Evolutionary conservation across 164 flowering plant genomes (phyloP).

Genomic region (Nymphaea colorata): DNA sequence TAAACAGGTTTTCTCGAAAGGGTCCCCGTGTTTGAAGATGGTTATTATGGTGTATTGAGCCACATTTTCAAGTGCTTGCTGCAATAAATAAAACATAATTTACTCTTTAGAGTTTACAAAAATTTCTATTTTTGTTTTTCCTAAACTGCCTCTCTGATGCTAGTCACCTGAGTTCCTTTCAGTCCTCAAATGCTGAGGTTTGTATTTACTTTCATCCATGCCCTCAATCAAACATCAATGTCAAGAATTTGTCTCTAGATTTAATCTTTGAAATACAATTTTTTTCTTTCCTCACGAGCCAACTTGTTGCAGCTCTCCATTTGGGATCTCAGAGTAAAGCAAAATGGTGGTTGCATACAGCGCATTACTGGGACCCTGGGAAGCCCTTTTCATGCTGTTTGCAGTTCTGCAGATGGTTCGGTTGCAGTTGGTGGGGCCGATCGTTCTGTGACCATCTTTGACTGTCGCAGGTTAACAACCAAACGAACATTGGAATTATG

Average conservation of each 20-base stretch:
- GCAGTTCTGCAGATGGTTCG: constrained; percentile 47
- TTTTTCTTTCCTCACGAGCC: constrained; percentile 6
- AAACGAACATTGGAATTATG: background rate
- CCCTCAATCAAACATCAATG: too few species aligned
- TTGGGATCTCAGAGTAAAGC: constrained; percentile 75
- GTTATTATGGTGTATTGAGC: too few species aligned
- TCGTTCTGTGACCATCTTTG: constrained; percentile 71
- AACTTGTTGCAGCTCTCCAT: constrained; percentile 40
- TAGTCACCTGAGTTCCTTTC: too few species aligned
- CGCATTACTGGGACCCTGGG: constrained; percentile 65
- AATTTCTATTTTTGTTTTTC: too few species aligned
- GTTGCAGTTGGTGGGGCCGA: constrained; percentile 84
- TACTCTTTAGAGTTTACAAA: too few species aligned
- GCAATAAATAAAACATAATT: background rate
- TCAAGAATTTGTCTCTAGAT: too few species aligned
- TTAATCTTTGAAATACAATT: background rate
- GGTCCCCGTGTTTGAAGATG: too few species aligned
- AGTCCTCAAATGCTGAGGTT: too few species aligned
- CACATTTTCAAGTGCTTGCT: background rate
- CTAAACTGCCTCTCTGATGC: too few species aligned
- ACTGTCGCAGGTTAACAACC: constrained; percentile 65
- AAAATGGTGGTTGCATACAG: constrained; percentile 72
- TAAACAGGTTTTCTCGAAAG: background rate
- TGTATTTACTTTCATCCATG: too few species aligned
- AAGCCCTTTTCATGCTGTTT: constrained; percentile 54